Evolutionary conservation across 441 rosid species (phyloP), one percentile per base, ranked within the genome.

Genomic region (Adansonia gregorii): DNA sequence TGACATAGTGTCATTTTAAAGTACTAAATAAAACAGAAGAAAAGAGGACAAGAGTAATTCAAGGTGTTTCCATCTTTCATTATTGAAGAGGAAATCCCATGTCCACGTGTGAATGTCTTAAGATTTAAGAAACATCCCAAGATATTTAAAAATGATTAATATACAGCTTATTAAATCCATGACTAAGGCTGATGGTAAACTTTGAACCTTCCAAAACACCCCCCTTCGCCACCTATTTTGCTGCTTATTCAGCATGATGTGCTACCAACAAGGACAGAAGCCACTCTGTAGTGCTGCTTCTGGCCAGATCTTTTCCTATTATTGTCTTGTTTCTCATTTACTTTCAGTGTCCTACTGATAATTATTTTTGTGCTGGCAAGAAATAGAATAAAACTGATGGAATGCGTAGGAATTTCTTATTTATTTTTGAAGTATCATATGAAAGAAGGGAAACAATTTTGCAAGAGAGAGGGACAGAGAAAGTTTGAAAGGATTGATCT

Each of bases 81-180:
- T 59, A 59, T 59, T 59, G 27, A 24, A 8, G 27, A 22, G 67
- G 4, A 60, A 60, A 60, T 24, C 8, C 41, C 22, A 14, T 66
- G 70, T 41, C 70, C 70, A 22, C 4, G 65, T 22, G 31, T 59
- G 35, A 59, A 20, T 22, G 22, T 10, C 35, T 2, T n/a, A 65
- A 41, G 24, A 1, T 7, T 61, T 27, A 27, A 61, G n/a, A 61
- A 22, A 61, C 43, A 27, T 27, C 41, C 43, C 17, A 12, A 65
- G 22, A 65, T 65, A 39, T 39, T 35, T 65, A n/a, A 65, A 65
- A 65, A n/a, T 35, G 48, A 35, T 65, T 31, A 61, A 12, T 27
- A 61, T 5, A 6, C 11, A 60, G 10, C 39, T 22, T 22, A 60
- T 60, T 60, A 60, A 8, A 9, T 60, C 35, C 2, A 8, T 59